Conservation (phyloP, 495 filamentous ascomycete genomes). For the Corynascus novoguineensis region DNA sequence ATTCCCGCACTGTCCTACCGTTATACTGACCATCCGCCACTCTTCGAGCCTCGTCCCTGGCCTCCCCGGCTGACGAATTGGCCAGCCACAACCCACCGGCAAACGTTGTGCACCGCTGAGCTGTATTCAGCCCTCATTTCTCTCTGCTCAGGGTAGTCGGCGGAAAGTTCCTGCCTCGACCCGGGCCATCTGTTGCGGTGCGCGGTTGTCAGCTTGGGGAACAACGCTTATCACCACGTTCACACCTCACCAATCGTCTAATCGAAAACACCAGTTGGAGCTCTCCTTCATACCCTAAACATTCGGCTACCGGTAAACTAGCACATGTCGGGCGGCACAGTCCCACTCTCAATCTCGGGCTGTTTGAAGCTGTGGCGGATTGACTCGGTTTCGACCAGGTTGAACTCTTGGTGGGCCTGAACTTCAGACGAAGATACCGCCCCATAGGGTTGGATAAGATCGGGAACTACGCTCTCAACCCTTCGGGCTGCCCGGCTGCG, state of each 20-base stretch:
- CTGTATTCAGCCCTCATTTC: background rate
- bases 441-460: too few relatives aligned
- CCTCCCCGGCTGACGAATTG: background rate
- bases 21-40: constrained; percentile 19
- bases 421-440: too few relatives aligned
- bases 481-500: background rate
- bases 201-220: background rate
- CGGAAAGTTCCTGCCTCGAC: background rate
- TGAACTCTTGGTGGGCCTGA: too few relatives aligned
- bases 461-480: background rate
- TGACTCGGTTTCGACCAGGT: too few relatives aligned
- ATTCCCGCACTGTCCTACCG: constrained; percentile 18
- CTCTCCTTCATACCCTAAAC: too few relatives aligned
- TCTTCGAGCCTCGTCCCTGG: background rate
- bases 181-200: background rate
- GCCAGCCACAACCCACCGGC: background rate
- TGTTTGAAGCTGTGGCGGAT: too few relatives aligned
- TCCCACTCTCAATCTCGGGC: too few relatives aligned
- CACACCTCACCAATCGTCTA: too few relatives aligned
- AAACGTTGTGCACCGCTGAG: background rate
- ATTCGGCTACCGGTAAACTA: too few relatives aligned
- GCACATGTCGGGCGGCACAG: too few relatives aligned
- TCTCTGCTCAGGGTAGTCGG: background rate
- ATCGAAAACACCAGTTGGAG: too few relatives aligned
- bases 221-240: background rate